Evolutionary conservation across 2,329 filamentous ascomycete species (phyloP), one percentile per base, ranked within the genome.

Genomic region (Fusarium sp.): DNA sequence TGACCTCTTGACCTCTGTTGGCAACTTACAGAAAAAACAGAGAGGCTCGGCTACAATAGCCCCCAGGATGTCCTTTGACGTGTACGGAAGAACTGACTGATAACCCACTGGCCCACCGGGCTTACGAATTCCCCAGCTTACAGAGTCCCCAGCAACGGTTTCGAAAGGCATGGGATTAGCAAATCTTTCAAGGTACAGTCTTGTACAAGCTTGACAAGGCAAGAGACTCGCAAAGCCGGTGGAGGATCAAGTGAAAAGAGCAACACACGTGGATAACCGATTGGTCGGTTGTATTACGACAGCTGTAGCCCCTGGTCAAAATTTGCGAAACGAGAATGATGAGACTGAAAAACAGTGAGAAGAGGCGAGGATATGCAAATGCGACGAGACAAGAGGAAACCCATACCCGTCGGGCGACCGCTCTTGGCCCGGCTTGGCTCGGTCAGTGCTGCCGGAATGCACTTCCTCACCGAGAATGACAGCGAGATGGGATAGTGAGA

Each of bases 241-340:
- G 51, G 34, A 65, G 51, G 51, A 44, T 27, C 51, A 52, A 47
- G 44, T 54, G 20, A 38, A 38, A 30, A 55, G 40, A 58, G 59
- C 51, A 58, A 66, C 49, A 62, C 69, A 71, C 69, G 69, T 71
- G 68, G 68, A 69, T 54, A 62, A 71, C 65, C 56, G 59, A 71
- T 71, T 71, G 69, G 69, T 48, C 40, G 16, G 38, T 40, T 66
- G 46, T 44, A 30, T 57, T 43, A 63, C 53, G 43, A 27, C 20
- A 27, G 24, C 9, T 11, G 25, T 34, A 53, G 49, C 56, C 69
- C 68, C 65, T 71, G 60, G 18, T 69, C 61, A 58, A 44, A 57
- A 53, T 61, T 40, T 45, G 62, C 60, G 53, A 71, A 52, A 58
- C 61, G 22, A 65, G 45, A 25, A 65, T 7, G 32, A 47, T 27